A percentile compares a stretch with the other conserved stretches of the same genome.
These are phyloP conservation scores for Hirsutella thompsonii DNA, from an alignment of 2,329 filamentous ascomycete species.

Conservation along the genomic window DNA sequence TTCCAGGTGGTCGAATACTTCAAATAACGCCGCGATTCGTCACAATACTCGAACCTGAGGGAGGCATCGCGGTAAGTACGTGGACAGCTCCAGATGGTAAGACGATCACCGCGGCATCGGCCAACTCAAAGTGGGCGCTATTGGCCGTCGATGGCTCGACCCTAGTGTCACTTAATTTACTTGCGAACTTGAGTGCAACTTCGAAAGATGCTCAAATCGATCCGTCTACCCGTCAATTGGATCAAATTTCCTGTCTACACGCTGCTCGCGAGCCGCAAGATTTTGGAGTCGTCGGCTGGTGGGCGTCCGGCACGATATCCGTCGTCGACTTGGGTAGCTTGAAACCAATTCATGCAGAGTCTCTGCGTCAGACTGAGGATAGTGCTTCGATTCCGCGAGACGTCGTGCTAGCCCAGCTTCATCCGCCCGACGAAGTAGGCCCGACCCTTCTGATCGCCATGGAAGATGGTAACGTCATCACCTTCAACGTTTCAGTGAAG, in stretches of 20 bases:
- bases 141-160: slow-evolving; percentile 65
- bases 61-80: slow-evolving; percentile 36
- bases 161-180: slow-evolving; percentile 55
- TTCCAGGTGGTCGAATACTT: slow-evolving; percentile 50
- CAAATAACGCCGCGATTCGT: slow-evolving; percentile 62
- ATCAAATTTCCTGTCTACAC: slow-evolving; percentile 78
- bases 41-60: slow-evolving; percentile 48
- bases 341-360: slow-evolving; percentile 50
- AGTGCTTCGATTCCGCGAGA: slow-evolving; percentile 72
- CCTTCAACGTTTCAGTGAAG: slow-evolving; percentile 55
- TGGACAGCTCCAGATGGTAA: slow-evolving; percentile 41
- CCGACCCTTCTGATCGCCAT: slow-evolving; percentile 81
- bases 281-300: slow-evolving; percentile 75
- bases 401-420: slow-evolving; percentile 64
- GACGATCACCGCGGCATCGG: slow-evolving; percentile 65
- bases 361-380: slow-evolving; percentile 45
- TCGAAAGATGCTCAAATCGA: slow-evolving; percentile 48
- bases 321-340: slow-evolving; percentile 59
- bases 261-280: slow-evolving; percentile 50
- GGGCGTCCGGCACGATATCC: slow-evolving; percentile 68
- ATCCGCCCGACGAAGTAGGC: slow-evolving; percentile 42
- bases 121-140: slow-evolving; percentile 56
- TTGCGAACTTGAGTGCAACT: slow-evolving; percentile 40
- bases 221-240: slow-evolving; percentile 19
- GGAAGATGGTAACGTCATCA: slow-evolving; percentile 84